phyloP scores from a whole-genome alignment of 257 asterid species.

The Echites panduratus region DNA sequence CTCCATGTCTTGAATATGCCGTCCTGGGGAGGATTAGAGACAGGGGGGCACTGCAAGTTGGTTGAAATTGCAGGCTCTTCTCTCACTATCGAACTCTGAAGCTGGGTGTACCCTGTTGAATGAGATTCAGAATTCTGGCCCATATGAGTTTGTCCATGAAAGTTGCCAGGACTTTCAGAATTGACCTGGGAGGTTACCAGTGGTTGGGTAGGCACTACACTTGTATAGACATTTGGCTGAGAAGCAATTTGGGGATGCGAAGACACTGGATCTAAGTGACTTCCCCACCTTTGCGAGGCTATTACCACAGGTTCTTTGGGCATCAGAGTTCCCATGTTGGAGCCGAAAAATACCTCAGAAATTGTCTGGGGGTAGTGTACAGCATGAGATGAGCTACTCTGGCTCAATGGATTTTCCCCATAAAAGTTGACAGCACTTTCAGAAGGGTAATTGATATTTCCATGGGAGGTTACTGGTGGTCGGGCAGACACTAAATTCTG shows the following conservation, averaged over 20 bases:
- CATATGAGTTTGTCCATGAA: no score
- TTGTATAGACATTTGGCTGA: slow-evolving; percentile 21
- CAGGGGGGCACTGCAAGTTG: slow-evolving; percentile 26
- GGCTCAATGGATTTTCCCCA: slow-evolving; percentile 26
- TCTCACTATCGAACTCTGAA: slow-evolving; percentile 2
- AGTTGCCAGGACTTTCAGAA: background rate
- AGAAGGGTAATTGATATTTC: background rate
- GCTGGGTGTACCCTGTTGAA: slow-evolving; percentile 20
- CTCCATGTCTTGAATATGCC: slow-evolving; percentile 35
- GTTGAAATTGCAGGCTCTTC: slow-evolving; percentile 18
- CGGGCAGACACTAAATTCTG: slow-evolving; percentile 26
- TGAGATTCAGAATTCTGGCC: no score
- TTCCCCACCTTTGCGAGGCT: no score
- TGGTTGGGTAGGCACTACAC: slow-evolving; percentile 25
- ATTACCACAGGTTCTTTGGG: no score
- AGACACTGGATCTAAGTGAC: slow-evolving; percentile 2
- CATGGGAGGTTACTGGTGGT: slow-evolving; percentile 19
- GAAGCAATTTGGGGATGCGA: slow-evolving; percentile 25
- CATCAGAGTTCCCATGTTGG: no score
- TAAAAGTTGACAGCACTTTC: slow-evolving; percentile 15
- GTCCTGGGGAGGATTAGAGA: slow-evolving; percentile 22
- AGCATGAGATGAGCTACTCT: slow-evolving; percentile 22
- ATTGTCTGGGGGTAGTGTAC: no score
- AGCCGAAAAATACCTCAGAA: no score
- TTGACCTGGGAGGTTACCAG: slow-evolving; percentile 17